Conservation (phyloP, 2,329 filamentous ascomycete genomes). For the Aspergillus japonicus region DNA sequence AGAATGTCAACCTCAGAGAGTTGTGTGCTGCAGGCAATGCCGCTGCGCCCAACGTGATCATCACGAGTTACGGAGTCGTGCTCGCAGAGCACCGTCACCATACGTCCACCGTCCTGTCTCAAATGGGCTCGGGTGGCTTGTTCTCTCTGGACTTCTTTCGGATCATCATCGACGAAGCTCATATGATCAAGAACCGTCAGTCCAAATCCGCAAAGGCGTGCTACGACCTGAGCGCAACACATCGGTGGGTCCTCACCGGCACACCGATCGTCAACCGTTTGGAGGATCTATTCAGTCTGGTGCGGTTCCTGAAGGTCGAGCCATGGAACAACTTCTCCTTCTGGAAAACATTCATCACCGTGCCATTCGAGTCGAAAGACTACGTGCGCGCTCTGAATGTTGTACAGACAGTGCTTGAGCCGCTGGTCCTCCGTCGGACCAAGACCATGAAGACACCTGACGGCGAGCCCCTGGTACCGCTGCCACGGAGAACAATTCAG, state of each 20-base stretch:
- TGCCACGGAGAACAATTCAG: conserved; percentile 78
- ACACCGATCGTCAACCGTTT: conserved; percentile 96
- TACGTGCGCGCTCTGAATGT: conserved; percentile 92
- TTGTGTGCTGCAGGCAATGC: conserved; percentile 75
- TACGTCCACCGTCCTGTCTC: conserved; percentile 43
- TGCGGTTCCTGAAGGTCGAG: conserved; percentile 89
- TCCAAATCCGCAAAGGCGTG: conserved; percentile 95
- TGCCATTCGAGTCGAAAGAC: conserved; percentile 93
- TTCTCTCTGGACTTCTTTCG: conserved; percentile 95
- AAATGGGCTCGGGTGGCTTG: conserved; percentile 62
- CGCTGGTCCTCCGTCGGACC: conserved; percentile 88
- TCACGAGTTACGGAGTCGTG: conserved; percentile 91
- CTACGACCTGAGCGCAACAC: conserved; percentile 79
- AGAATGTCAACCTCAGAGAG: conserved; percentile 71
- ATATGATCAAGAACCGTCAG: conserved; percentile 84
- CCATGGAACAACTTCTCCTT: conserved; percentile 99
- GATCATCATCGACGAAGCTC: conserved; percentile 91
- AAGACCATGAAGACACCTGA: conserved; percentile 98
- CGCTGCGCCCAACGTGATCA: conserved; percentile 81
- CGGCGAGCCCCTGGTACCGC: conserved; percentile 74
- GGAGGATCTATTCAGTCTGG: conserved; percentile 90
- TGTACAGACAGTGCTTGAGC: conserved; percentile 93
- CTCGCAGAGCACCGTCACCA: conserved; percentile 85
- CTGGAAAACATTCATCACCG: conserved; percentile 98
- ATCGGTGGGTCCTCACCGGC: conserved; percentile 91